A percentile compares a stretch with the other conserved stretches of the same genome.
Conservation (phyloP, 2,329 filamentous ascomycete genomes). For the Hymenotorrendiella dingleyae region DNA sequence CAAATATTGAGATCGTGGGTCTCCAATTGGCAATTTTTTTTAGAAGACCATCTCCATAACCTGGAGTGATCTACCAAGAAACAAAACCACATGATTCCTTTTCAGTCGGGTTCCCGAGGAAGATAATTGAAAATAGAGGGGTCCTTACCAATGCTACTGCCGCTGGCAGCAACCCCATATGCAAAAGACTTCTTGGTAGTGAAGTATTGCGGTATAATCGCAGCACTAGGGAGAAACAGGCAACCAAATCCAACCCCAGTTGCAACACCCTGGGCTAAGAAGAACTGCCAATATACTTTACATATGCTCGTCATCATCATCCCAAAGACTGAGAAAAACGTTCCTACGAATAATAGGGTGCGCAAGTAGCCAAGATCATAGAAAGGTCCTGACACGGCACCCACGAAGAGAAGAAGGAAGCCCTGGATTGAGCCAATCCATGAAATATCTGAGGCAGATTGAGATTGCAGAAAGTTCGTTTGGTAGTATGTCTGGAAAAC, state of each 20-base stretch:
- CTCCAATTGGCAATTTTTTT: no score
- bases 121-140: no score
- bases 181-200: not conserved
- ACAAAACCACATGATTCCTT: no score
- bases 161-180: not conserved
- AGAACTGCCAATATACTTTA: constrained; percentile 46
- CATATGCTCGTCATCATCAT: constrained; percentile 28
- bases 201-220: constrained; percentile 51
- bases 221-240: constrained; percentile 58
- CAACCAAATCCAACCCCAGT: constrained; percentile 39
- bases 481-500: constrained; percentile 36
- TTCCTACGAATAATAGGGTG: constrained; percentile 16
- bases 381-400: constrained; percentile 17
- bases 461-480: constrained; percentile 30
- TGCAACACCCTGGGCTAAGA: constrained; percentile 48
- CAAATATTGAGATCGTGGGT: no score
- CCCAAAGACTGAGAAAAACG: constrained; percentile 38
- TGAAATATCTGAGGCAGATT: constrained; percentile 34
- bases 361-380: constrained; percentile 19
- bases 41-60: no score
- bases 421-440: constrained; percentile 46
- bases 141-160: not conserved
- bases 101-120: no score
- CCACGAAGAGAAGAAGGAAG: constrained; percentile 35
- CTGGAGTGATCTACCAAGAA: no score